These are phyloP conservation scores for Fusarium chuoi DNA, from an alignment of 2,329 filamentous ascomycete species.

Conservation along the genomic window DNA sequence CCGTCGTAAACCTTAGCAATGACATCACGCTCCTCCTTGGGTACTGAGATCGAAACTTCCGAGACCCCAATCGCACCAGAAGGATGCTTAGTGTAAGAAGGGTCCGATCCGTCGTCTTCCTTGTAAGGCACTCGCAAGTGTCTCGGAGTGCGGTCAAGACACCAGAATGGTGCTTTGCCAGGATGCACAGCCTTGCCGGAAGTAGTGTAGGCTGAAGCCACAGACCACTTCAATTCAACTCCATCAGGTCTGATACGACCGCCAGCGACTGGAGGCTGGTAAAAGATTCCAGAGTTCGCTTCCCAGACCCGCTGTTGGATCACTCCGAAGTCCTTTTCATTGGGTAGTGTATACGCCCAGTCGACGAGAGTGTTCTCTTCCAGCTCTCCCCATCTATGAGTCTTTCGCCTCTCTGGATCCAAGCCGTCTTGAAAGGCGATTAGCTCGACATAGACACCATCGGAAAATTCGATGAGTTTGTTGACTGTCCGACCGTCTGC, in stretches of 20 bases:
- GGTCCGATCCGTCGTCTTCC: not conserved
- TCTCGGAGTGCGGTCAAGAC: slow-evolving; percentile 16
- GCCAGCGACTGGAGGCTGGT: slow-evolving; percentile 8
- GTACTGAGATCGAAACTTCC: not conserved
- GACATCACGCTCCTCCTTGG: not conserved
- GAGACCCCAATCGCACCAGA: slow-evolving; percentile 3
- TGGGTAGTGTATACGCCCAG: slow-evolving; percentile 23
- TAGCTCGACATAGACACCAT: slow-evolving; percentile 29
- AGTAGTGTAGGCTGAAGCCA: slow-evolving; percentile 13
- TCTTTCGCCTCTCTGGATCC: slow-evolving; percentile 15
- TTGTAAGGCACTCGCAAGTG: slow-evolving; percentile 14
- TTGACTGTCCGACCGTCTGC: slow-evolving; percentile 29
- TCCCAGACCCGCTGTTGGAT: slow-evolving; percentile 7
- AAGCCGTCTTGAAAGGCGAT: slow-evolving; percentile 26
- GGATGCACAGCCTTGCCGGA: slow-evolving; percentile 5
- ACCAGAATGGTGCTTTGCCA: slow-evolving; percentile 27
- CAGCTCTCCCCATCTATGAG: slow-evolving; percentile 21
- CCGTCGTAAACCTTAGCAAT: slow-evolving; percentile 12
- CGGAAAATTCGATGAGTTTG: slow-evolving; percentile 18
- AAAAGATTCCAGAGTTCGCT: not conserved
- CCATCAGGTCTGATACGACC: slow-evolving; percentile 28
- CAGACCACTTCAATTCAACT: slow-evolving; percentile 25
- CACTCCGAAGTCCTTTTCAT: slow-evolving; percentile 6
- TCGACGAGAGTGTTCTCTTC: slow-evolving; percentile 20
- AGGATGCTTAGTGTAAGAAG: slow-evolving; percentile 16